Evolutionary conservation across 129 eudicot genomes (phyloP).

Genomic region (Saposhnikovia divaricata): DNA sequence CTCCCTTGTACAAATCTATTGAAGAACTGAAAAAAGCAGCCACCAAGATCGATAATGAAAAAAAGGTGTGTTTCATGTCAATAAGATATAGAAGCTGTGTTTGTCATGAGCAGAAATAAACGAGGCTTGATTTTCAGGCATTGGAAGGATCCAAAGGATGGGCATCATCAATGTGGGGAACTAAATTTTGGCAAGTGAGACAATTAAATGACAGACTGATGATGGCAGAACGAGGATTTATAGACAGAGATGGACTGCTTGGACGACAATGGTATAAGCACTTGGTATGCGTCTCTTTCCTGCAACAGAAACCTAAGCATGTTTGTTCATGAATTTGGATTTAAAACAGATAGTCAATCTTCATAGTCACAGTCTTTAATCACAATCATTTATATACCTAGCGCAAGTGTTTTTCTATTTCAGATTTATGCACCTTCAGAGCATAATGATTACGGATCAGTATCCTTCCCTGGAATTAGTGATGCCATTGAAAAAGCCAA

Average conservation of each 20-base stretch:
- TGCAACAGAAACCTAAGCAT: neutral
- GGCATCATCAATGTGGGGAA: constrained; percentile 33
- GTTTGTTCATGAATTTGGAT: neutral
- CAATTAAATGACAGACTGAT: constrained; percentile 70
- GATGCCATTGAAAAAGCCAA: constrained; percentile 68
- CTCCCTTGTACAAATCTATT: constrained; percentile 67
- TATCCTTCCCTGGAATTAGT: constrained; percentile 69
- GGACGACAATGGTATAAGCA: constrained; percentile 86
- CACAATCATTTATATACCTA: neutral
- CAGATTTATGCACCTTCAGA: constrained; percentile 87
- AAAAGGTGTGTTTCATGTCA: constrained; percentile 35
- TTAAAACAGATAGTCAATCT: neutral
- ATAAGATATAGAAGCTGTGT: constrained; percentile 3
- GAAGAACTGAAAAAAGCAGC: constrained; percentile 46
- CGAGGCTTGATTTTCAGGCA: constrained; percentile 26
- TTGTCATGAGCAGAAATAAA: constrained; percentile 8
- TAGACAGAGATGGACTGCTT: constrained; percentile 72
- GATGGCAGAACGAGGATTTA: constrained; percentile 89
- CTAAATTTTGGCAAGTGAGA: constrained; percentile 38
- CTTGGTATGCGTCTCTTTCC: constrained; percentile 44
- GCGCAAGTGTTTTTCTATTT: constrained; percentile 7
- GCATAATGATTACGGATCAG: constrained; percentile 77
- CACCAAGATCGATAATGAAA: constrained; percentile 39
- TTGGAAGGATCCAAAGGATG: constrained; percentile 39
- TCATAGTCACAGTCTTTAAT: neutral